Evolutionary conservation across 2,329 filamentous ascomycete species (phyloP), one percentile per base, ranked within the genome.

Genomic region (Xylariaceae sp.): DNA sequence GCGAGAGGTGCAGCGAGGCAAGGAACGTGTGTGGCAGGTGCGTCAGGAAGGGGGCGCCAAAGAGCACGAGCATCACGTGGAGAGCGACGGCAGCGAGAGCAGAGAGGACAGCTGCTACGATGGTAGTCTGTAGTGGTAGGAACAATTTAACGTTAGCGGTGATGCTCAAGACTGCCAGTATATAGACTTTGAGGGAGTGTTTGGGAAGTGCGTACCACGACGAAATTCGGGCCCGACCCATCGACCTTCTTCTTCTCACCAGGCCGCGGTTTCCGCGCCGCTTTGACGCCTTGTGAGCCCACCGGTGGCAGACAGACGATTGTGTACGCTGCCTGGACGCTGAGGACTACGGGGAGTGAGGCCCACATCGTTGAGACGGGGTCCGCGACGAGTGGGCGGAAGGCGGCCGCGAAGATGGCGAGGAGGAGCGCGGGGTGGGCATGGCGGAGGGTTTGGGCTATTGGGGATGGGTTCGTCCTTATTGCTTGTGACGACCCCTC

Each of bases 21-120:
- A 96, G 81, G 23, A 88, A 64, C 1, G 93, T 98, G 55, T 94
- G 85, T 4, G 74, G 63, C 40, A 85, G 71, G 64, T 96, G 88
- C 1, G 88, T 88, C 23, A 92, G 87, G 42, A 95, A 74, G 0
- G 93, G 93, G 6, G 92, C 93, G 61, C 93, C 93, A 67, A 96
- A 94, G 55, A 97, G 85, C 59, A 97, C 75, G 58, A 94, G 78
- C 29, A 83, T 68, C 35, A 80, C 63, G 63, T 83, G 74, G 19
- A 84, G 57, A 22, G 65, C 54, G 12, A 40, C 39, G 37, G 54
- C 54, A 20, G 55, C 49, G 37, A 67, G 44, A 14, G 57, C 40
- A 16, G 67, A 62, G 11, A 84, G 68, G 37, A 81, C 64, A 23
- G 92, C 77, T 6, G 86, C 84, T 46, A 91, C 73, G 54, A 93